Base-by-base conservation (phyloP, 1,139 yeast genomes). In the Hemisphaericaspora lyxosophila region DNA sequence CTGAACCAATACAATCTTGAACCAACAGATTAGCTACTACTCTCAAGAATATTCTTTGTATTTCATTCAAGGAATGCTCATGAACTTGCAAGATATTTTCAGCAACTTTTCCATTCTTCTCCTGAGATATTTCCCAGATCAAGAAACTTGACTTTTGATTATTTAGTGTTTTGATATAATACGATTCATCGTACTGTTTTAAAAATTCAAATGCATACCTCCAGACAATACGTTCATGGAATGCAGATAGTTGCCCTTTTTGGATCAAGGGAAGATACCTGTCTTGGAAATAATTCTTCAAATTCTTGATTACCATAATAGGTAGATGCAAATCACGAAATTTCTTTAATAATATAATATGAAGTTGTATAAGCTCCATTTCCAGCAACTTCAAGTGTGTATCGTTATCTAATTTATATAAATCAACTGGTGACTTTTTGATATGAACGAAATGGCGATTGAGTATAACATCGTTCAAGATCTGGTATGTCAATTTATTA, bases 161-260 rank as follows among this genome's bases (percentile, higher is more conserved):
- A 33, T 53, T 39, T 24, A 69, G 44, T 9, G 38, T 32, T 16
- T 47, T 41, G 7, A 70, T 60, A 35, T 53, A 61, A 37, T 57
- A 45, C 6, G 43, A 24, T 42, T 64, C 70, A 24, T 57, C 54
- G 29, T 39, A 45, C 24, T 49, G 51, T 36, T 50, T 51, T 40
- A 59, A 49, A 42, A 66, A 67, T 27, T 69, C 70, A 39, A 68
- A 67, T 42, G 62, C 58, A 44, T 66, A 69, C 43, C 62, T 65
- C 75, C 75, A 70, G 11, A 69, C 57, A 4, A 67, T 62, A 19
- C 75, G 46, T 46, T 70, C 75, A 47, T 68, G 68, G 38, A 67
- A 68, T 5, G 71, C 65, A 4, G 64, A 41, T 11, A 70, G 46
- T 26, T 48, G 39, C 3, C 53, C 50, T 2, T 40, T 8, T 34